Evolutionary conservation across 768 basidiomycete genomes (phyloP), one percentile per base, ranked within the genome.

Genomic region (Rossbeevera mucosa): DNA sequence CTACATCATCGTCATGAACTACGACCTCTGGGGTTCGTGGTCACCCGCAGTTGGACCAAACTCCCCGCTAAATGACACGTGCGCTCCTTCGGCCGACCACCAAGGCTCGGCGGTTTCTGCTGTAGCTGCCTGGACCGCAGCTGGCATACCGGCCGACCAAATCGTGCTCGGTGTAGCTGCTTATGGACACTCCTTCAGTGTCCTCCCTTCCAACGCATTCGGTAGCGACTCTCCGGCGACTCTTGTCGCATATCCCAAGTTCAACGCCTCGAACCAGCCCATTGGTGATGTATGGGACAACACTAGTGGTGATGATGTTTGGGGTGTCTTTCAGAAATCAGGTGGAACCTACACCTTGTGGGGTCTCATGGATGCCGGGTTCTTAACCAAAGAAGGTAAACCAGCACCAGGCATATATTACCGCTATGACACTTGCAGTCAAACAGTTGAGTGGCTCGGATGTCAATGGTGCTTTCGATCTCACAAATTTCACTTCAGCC

Each of bases 131-230:
- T 96, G 94, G 94, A 79, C 72, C 2, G 60, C 66, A 2, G 91
- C 92, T 36, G 88, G 90, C 5, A 85, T 95, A 64, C 88, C 91
- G 1, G 64, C 70, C 18, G 3, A 57, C 53, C 66, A 86, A 71
- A 87, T 94, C 53, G 80, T 91, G 12, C 80, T 96, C 7, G 92
- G 89, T 44, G 81, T 94, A 2, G 80, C 91, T 8, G 70, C 85
- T 4, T 94, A 91, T 69, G 91, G 91, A 0, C 89, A 91, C 66
- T 83, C 89, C 9, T 94, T 76, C 72, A 57, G 53, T 11, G 75
- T 80, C 33, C 61, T 74, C 7, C 43, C 64, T 4, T 58, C 53
- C 7, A 59, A 70, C 30, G 80, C 80, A 0, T 60, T 77, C 53
- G 54, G 62, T 4, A 50, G 61, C 21, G 63, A 60, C 20, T 71